phyloP scores from a whole-genome alignment of 495 filamentous ascomycete genomes.

The Lophiostoma macrostomum region DNA sequence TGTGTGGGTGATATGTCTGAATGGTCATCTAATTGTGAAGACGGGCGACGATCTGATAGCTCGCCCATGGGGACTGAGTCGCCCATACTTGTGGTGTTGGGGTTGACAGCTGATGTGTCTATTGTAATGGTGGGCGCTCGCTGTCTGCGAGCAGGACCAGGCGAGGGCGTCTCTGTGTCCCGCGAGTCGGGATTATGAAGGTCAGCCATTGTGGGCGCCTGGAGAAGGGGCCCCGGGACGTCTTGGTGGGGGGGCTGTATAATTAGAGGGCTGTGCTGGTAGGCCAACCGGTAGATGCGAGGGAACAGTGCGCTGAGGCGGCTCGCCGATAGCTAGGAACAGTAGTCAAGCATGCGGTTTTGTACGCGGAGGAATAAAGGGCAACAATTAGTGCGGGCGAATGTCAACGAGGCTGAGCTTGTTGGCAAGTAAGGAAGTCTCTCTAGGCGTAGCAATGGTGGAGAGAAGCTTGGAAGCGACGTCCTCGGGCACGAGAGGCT shows the following conservation, averaged over 20 bases:
- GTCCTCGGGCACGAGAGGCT: not conserved
- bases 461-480: not conserved
- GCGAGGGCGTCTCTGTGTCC: constrained; percentile 30
- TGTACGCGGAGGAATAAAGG: constrained; percentile 26
- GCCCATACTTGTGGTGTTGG: constrained; percentile 26
- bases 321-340: constrained; percentile 22
- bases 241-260: constrained; percentile 10
- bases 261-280: constrained; percentile 23
- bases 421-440: not conserved
- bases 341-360: constrained; percentile 19
- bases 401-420: constrained; percentile 24
- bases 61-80: constrained; percentile 18
- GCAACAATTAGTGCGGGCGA: constrained; percentile 1
- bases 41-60: constrained; percentile 16
- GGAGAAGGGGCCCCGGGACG: constrained; percentile 1
- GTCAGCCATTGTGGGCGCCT: constrained; percentile 27
- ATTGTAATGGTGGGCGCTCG: constrained; percentile 37
- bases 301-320: constrained; percentile 26
- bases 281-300: constrained; percentile 15
- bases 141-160: constrained; percentile 32
- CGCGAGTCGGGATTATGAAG: constrained; percentile 9
- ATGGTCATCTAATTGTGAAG: constrained; percentile 10
- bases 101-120: constrained; percentile 35
- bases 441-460: not conserved
- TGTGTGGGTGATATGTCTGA: constrained; percentile 14